Base-by-base conservation (phyloP, 2,329 filamentous ascomycete genomes). In the Fusarium begoniae region DNA sequence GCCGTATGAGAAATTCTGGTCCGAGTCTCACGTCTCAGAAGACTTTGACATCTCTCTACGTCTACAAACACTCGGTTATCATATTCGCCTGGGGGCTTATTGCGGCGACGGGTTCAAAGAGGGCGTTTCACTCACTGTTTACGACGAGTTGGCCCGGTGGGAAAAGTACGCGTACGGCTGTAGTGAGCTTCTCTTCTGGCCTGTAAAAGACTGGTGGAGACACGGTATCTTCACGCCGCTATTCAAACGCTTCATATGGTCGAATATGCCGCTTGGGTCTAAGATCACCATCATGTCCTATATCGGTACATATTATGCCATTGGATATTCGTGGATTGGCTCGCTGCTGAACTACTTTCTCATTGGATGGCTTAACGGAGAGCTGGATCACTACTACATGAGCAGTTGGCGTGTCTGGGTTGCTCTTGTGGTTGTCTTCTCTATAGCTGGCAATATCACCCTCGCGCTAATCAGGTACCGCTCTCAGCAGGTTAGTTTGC, bases 101-200 rank as follows among this genome's bases (percentile, higher is more conserved):
- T 89, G 91, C 55, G 88, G 88, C 40, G 88, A 90, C 9, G 91
- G 89, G 12, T 94, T 94, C 83, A 90, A 94, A 78, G 91, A 93
- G 77, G 91, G 92, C 66, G 92, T 93, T 1, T 93, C 91, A 0
- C 84, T 93, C 12, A 93, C 91, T 0, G 90, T 93, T 20, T 93
- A 93, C 78, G 92, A 93, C 72, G 92, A 94, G 77, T 83, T 93
- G 37, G 87, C 89, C 17, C 89, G 92, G 47, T 93, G 91, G 91
- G 90, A 93, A 77, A 93, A 93, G 82, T 92, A 93, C 69, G 90
- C 91, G 0, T 93, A 92, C 73, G 91, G 91, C 11, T 92, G 90
- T 77, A 92, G 90, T 78, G 91, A 93, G 79, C 83, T 93, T 58
- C 85, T 93, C 22, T 93, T 94, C 85, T 86, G 92, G 74, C 92